phyloP scores from a whole-genome alignment of 345 rosid species.

The Sonneratia alba region DNA sequence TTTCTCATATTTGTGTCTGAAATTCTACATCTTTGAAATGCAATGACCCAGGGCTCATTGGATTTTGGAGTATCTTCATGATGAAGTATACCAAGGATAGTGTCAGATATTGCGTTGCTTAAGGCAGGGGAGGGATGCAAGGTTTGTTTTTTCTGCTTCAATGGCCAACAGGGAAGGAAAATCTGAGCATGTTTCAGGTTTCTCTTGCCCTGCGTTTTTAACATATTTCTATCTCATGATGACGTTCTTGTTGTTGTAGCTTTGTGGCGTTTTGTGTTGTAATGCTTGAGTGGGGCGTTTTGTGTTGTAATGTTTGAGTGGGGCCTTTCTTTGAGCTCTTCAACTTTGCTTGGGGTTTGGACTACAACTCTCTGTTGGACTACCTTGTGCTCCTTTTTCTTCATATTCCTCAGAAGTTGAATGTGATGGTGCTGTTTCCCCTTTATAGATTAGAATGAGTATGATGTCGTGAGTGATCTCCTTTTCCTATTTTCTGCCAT shows the following conservation, averaged over 20 bases:
- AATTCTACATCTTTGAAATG: not conserved
- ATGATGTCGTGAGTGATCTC: not conserved
- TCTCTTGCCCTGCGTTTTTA: not conserved
- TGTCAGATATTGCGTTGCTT: not conserved
- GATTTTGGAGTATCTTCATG: not conserved
- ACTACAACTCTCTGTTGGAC: not conserved
- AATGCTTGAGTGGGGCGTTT: not conserved
- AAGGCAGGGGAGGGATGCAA: not conserved
- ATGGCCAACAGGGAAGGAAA: not conserved
- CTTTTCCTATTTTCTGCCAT: not conserved
- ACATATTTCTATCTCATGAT: not conserved
- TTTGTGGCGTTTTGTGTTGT: not conserved
- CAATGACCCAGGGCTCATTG: not conserved
- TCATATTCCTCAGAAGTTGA: not conserved
- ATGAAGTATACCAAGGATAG: not conserved
- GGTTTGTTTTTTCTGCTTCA: not conserved
- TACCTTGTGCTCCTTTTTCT: not conserved
- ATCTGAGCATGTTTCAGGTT: not conserved
- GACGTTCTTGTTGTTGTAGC: not conserved
- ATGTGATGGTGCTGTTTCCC: not conserved
- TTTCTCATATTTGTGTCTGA: not conserved
- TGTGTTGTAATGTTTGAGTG: slow-evolving; percentile 1
- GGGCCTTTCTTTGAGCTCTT: not conserved
- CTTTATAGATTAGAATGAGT: not conserved
- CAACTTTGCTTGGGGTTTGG: not conserved